Conservation (phyloP, 192 early-diverging fungal genomes). For the Chytriomyces hyalinus region DNA sequence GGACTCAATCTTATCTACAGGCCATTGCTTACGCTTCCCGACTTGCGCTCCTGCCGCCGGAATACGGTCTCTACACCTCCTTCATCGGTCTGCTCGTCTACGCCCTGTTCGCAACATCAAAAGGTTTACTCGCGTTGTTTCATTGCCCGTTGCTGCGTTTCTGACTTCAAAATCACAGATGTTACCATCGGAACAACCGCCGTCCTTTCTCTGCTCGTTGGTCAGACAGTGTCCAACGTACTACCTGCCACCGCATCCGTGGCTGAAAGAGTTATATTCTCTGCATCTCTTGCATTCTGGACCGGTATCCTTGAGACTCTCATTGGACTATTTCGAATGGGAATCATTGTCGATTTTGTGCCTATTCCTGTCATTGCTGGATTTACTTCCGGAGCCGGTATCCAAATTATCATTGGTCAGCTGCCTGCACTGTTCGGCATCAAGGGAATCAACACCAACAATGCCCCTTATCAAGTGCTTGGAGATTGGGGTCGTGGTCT, state of each 20-base stretch:
- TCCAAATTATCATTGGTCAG: constrained; percentile 82
- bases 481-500: constrained; percentile 54
- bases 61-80: constrained; percentile 79
- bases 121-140: constrained; percentile 42
- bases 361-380: constrained; percentile 75
- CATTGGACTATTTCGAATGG: constrained; percentile 81
- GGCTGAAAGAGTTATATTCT: constrained; percentile 52
- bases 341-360: constrained; percentile 88
- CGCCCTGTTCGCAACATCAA: constrained; percentile 73
- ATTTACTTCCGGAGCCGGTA: constrained; percentile 84
- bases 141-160: too few relatives aligned
- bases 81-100: constrained; percentile 75
- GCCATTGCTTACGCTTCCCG: constrained; percentile 70
- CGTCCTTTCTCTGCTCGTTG: constrained; percentile 77
- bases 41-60: constrained; percentile 71
- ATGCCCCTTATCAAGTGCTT: constrained; percentile 76
- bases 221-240: constrained; percentile 57
- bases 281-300: constrained; percentile 70
- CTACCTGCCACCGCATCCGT: constrained; percentile 28
- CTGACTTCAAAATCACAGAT: constrained; percentile 18
- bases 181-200: constrained; percentile 78
- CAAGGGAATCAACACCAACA: constrained; percentile 73
- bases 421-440: constrained; percentile 81
- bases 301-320: constrained; percentile 72
- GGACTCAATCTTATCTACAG: constrained; percentile 14